A percentile compares a stretch with the other conserved stretches of the same genome.
Conservation (phyloP, 176 grass and related monocot species). For the Stipa capillata region DNA sequence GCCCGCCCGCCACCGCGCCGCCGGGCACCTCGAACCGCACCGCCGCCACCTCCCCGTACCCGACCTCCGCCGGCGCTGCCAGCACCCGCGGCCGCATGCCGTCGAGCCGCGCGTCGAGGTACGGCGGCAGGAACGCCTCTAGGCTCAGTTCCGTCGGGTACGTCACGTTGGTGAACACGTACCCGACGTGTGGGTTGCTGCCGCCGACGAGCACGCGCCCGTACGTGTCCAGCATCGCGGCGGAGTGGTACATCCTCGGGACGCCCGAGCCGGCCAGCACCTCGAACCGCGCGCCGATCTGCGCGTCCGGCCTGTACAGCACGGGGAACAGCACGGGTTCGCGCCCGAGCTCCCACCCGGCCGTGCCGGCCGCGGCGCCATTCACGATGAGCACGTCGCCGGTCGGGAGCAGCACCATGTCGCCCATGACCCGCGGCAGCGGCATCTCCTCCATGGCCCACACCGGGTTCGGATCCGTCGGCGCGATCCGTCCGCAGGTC, state of each 20-base stretch:
- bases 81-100: slow-evolving; percentile 25
- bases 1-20: not conserved
- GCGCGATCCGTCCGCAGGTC: slow-evolving; percentile 54
- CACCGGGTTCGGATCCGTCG: slow-evolving; percentile 34
- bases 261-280: slow-evolving; percentile 2
- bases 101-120: slow-evolving; percentile 39
- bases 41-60: slow-evolving; percentile 35
- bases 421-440: slow-evolving; percentile 47
- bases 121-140: slow-evolving; percentile 73
- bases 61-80: slow-evolving; percentile 26
- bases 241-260: slow-evolving; percentile 81
- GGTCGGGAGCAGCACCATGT: slow-evolving; percentile 80
- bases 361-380: slow-evolving; percentile 47
- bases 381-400: slow-evolving; percentile 77
- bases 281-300: slow-evolving; percentile 32
- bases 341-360: slow-evolving; percentile 71
- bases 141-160: slow-evolving; percentile 81
- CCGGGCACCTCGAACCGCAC: slow-evolving; percentile 40
- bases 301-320: slow-evolving; percentile 35
- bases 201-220: slow-evolving; percentile 68
- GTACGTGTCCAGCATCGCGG: slow-evolving; percentile 51
- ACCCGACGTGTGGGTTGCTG: slow-evolving; percentile 76
- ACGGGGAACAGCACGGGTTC: slow-evolving; percentile 53
- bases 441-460: slow-evolving; percentile 89
- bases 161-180: slow-evolving; percentile 54